A percentile compares a stretch with the other conserved stretches of the same genome.
Evolutionary conservation across 2,329 filamentous ascomycete genomes (phyloP).

Genomic region (Alternaria brassicicola): DNA sequence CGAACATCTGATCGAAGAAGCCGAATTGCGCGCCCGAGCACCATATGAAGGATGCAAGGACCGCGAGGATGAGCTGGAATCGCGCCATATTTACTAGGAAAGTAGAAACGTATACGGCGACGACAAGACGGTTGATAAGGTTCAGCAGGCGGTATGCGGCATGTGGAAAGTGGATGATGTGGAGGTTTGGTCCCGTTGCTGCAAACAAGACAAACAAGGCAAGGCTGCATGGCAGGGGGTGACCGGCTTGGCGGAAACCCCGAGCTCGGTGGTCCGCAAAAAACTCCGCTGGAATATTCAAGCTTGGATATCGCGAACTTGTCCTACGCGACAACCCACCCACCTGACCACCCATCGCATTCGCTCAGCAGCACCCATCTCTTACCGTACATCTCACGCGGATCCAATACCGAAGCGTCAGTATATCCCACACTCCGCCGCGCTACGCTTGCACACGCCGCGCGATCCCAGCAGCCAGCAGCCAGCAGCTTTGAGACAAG

Average conservation of each 20-base stretch:
- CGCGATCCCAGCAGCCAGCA: neutral
- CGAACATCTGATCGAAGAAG: constrained; percentile 99
- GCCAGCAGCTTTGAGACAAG: neutral
- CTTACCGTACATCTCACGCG: neutral
- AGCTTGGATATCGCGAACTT: constrained; percentile 6
- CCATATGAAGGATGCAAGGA: constrained; percentile 61
- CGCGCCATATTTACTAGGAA: constrained; percentile 34
- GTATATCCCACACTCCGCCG: neutral
- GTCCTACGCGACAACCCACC: constrained; percentile 1
- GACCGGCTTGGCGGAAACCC: neutral
- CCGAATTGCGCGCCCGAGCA: constrained; percentile 81
- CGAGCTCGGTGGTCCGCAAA: constrained; percentile 32
- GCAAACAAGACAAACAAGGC: constrained; percentile 17
- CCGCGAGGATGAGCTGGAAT: constrained; percentile 38
- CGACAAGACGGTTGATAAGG: neutral
- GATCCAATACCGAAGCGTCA: constrained; percentile 6
- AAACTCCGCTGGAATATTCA: constrained; percentile 23
- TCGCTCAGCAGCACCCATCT: neutral
- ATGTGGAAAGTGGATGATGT: constrained; percentile 27
- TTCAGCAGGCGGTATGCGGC: constrained; percentile 10
- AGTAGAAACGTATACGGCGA: neutral
- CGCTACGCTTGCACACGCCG: neutral
- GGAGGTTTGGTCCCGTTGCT: constrained; percentile 1
- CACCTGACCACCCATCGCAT: neutral
- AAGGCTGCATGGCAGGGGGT: neutral